These are phyloP conservation scores for Boletus eberwhitei DNA, from an alignment of 768 basidiomycete species.

Conservation along the genomic window DNA sequence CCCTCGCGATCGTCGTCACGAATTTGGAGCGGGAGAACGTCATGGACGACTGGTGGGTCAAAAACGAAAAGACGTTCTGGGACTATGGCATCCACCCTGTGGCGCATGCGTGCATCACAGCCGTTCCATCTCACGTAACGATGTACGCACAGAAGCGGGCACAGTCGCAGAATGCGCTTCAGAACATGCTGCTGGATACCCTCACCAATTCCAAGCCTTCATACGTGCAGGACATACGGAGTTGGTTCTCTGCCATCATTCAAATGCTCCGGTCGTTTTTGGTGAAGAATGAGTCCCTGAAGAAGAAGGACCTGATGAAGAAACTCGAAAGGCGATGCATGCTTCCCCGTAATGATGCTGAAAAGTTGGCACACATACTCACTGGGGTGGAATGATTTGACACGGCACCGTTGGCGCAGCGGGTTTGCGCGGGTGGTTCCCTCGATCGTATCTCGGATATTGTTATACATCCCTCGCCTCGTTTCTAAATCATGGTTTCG, in stretches of 20 bases:
- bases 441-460: not conserved
- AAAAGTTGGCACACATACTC: not conserved
- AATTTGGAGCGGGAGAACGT: conserved; percentile 1
- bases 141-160: not conserved
- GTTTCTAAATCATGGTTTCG: not conserved
- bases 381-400: not conserved
- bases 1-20: conserved; percentile 13
- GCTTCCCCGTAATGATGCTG: not conserved
- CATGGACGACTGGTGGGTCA: conserved; percentile 15
- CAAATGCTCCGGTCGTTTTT: not conserved
- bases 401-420: not conserved
- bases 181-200: not conserved
- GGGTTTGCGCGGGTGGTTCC: not conserved
- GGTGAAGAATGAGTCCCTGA: not conserved
- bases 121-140: not conserved
- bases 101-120: conserved; percentile 12
- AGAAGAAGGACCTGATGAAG: not conserved
- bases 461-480: not conserved
- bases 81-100: not conserved
- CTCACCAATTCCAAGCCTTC: not conserved
- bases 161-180: not conserved
- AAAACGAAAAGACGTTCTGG: not conserved
- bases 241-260: not conserved
- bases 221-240: not conserved
- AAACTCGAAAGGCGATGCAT: not conserved